Percentiles rank a stretch among this genome's conserved stretches.
These are phyloP conservation scores for Knoxia roxburghii DNA, from an alignment of 257 asterid species.

Conservation along the genomic window DNA sequence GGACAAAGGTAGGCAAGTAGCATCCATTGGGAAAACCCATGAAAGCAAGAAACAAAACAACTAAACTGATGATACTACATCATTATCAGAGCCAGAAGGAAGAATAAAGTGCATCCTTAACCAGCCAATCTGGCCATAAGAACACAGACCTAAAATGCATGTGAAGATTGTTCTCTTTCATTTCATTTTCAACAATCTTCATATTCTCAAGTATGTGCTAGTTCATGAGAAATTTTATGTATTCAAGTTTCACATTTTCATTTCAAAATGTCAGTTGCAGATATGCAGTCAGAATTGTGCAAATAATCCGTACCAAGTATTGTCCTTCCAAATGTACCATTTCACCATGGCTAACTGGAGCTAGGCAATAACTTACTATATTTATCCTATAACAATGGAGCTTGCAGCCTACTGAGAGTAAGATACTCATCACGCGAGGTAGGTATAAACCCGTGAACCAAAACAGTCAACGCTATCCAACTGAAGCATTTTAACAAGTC, in stretches of 20 bases:
- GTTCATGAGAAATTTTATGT: not conserved
- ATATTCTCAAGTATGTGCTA: slow-evolving; percentile 5
- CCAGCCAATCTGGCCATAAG: not conserved
- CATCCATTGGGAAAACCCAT: too few species aligned
- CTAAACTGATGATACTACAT: too few species aligned
- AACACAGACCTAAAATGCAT: not conserved
- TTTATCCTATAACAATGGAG: not conserved
- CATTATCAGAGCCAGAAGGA: too few species aligned
- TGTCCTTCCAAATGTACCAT: too few species aligned
- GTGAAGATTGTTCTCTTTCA: not conserved
- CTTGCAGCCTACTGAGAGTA: not conserved
- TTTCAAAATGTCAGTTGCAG: too few species aligned
- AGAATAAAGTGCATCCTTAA: not conserved
- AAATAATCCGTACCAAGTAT: too few species aligned
- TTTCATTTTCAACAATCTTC: not conserved
- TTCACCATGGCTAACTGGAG: too few species aligned
- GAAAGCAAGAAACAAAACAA: too few species aligned
- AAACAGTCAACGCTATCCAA: not conserved
- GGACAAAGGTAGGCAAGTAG: too few species aligned
- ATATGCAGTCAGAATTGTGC: too few species aligned
- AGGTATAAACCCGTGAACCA: not conserved
- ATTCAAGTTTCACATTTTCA: too few species aligned
- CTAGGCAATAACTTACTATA: too few species aligned
- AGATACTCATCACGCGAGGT: not conserved
- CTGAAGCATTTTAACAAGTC: not conserved